Conservation (phyloP, 306 rosid genomes). For the Quercus rubra region DNA sequence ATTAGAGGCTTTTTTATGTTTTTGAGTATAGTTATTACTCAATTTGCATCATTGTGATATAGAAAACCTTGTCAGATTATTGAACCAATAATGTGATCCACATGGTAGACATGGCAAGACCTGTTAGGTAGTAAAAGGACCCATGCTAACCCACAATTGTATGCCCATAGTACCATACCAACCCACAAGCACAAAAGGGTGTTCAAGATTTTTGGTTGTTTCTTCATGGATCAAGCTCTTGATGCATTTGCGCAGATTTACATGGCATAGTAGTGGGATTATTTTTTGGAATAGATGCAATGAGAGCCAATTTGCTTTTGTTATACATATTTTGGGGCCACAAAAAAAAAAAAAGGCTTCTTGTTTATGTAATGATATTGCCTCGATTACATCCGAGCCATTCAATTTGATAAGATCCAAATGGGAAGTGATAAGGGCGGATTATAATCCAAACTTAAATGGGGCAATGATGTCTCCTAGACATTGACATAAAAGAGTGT, state of each 20-base stretch:
- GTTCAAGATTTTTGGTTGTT: constrained; percentile 28
- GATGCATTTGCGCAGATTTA: constrained; percentile 15
- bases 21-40: background rate
- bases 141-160: background rate
- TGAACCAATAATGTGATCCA: constrained; percentile 20
- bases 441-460: constrained; percentile 24
- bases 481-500: constrained; percentile 54
- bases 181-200: constrained; percentile 10
- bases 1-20: background rate
- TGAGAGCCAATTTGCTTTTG: background rate
- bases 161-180: background rate
- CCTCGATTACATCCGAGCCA: background rate
- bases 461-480: constrained; percentile 37
- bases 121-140: background rate
- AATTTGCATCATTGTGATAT: background rate
- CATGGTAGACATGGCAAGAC: constrained; percentile 27
- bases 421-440: constrained; percentile 30
- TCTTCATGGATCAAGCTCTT: constrained; percentile 7
- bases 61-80: background rate
- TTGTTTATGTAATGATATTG: constrained; percentile 6
- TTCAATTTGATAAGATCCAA: constrained; percentile 1
- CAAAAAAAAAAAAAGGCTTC: background rate
- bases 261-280: constrained; percentile 24
- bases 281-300: constrained; percentile 2
- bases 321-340: constrained; percentile 9